A percentile compares a stretch with the other conserved stretches of the same genome.
These are phyloP conservation scores for Adansonia rubrostipa DNA, from an alignment of 441 rosid genomes.

Conservation along the genomic window DNA sequence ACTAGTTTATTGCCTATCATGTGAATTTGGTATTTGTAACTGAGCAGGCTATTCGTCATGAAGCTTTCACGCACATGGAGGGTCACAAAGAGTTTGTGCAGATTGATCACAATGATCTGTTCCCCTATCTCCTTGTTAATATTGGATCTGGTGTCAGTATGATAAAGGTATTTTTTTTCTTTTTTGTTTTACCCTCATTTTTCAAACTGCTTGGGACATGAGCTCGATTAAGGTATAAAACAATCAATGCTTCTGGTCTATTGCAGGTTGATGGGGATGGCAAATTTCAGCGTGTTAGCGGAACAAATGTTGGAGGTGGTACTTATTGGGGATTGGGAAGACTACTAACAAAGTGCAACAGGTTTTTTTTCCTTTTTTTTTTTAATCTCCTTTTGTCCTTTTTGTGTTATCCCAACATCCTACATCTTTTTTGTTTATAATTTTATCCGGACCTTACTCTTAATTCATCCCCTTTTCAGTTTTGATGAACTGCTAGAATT, in stretches of 20 bases:
- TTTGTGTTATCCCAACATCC: neutral
- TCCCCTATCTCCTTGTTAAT: constrained; percentile 97
- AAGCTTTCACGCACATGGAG: constrained; percentile 96
- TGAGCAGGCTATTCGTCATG: constrained; percentile 94
- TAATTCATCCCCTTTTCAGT: constrained; percentile 44
- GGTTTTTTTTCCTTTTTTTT: no score
- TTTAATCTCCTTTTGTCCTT: constrained; percentile 25
- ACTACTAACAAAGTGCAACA: constrained; percentile 94
- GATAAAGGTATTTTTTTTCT: constrained; percentile 69
- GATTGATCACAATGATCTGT: constrained; percentile 88
- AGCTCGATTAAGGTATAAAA: neutral
- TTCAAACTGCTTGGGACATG: constrained; percentile 3
- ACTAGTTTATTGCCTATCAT: constrained; percentile 1
- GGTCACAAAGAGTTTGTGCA: constrained; percentile 95
- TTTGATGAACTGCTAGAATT: constrained; percentile 98
- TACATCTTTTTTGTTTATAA: constrained; percentile 24
- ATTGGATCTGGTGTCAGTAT: constrained; percentile 98
- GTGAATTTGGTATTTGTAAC: constrained; percentile 23
- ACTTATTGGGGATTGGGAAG: constrained; percentile 99
- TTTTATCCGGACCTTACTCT: constrained; percentile 19
- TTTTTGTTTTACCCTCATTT: constrained; percentile 17
- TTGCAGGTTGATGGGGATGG: constrained; percentile 99
- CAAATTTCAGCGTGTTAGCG: constrained; percentile 94
- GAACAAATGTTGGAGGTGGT: constrained; percentile 99
- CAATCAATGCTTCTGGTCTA: constrained; percentile 24